Base-by-base conservation (phyloP, 352 stramenopile species). In the Phytophthora quininea region DNA sequence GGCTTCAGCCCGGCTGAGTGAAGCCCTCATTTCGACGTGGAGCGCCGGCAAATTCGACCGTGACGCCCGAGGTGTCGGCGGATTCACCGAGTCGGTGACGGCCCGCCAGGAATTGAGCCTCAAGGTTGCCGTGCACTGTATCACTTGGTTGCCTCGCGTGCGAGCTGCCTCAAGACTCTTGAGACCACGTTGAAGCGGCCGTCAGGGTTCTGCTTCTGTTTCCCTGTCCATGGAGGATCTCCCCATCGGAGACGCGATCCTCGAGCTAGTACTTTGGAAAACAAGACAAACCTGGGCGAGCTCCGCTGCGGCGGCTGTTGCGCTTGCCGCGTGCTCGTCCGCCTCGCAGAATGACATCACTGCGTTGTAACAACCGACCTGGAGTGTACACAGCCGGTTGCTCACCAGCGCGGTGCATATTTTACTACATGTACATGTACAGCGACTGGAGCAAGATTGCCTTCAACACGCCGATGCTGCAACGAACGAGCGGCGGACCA, bases 181-280 rank as follows among this genome's bases (percentile, higher is more conserved):
- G 37, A 43, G 12, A 24, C 19, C 19, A 24, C 19, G 19, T 24
- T 24, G 19, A 24, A 24, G 19, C 19, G 19, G 19, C 0, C 19
- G 19, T 24, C 19, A 24, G 19, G 19, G 19, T 24, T 24, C 19
- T 24, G 19, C 19, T 24, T 24, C 19, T 24, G 19, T 24, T 24
- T 24, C 19, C n/a, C n/a, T 0, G 19, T 24, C 19, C 43, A 49
- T 9, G 58, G 33, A 19, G 5, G 6, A 35, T 32, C 15, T 62
- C n/a, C 64, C 64, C 64, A 73, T 65, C 53, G 59, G 35, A 54
- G 27, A 19, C 35, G 11, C 38, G 35, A 65, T 73, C 65, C 59
- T 40, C 62, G 64, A 72, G 46, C 53, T 68, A 52, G 40, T 24
- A 24, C 19, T 48, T 32, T 56, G 27, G 60, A 51, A 67, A 71